Evolutionary conservation across 768 basidiomycete species (phyloP), one percentile per base, ranked within the genome.

Genomic region (Amanita rubescens): DNA sequence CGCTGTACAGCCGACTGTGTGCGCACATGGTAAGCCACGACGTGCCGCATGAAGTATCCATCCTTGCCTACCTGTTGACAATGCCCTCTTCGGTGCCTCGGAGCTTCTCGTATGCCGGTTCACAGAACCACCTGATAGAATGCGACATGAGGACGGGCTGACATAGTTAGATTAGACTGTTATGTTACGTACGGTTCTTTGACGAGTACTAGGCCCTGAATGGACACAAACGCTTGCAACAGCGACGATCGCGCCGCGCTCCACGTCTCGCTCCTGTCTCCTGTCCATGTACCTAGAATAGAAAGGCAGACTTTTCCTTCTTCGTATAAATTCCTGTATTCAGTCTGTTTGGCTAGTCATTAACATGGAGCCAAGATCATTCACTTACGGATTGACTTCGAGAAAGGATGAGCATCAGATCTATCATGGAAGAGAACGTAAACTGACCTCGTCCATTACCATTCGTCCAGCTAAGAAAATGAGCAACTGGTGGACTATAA

Each of bases 261-360:
- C 94, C 94, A 97, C 6, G 80, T 84, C 70, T 97, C 92, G 56
- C 76, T 87, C 63, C 77, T 81, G 61, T 95, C 94, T 8, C 94
- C 94, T 7, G 82, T 78, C 94, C 94, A 96, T 0, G 93, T 94
- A 14, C 90, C 90, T 6, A 95, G 70, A 46, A 95, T 90, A 14
- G 92, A 94, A 38, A 95, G 67, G 61, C 93, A 95, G 27, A 95
- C 92, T 67, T 95, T 95, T 41, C 94, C 94, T 58, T 96, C 94
- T 63, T 94, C 93, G 57, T 97, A 97, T 38, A 96, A 67, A 69
- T 95, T 95, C 38, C 87, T 90, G 56, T 39, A 46, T 34, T 9
- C 33, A 20, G 20, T 20, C 17, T 20, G 12, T 14, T 37, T 12
- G n/a, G n/a, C n/a, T 5, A 25, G 4, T 17, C 17, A 25, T 24